Conservation (phyloP, 140 eudicot genomes). For the Stevia rebaudiana region DNA sequence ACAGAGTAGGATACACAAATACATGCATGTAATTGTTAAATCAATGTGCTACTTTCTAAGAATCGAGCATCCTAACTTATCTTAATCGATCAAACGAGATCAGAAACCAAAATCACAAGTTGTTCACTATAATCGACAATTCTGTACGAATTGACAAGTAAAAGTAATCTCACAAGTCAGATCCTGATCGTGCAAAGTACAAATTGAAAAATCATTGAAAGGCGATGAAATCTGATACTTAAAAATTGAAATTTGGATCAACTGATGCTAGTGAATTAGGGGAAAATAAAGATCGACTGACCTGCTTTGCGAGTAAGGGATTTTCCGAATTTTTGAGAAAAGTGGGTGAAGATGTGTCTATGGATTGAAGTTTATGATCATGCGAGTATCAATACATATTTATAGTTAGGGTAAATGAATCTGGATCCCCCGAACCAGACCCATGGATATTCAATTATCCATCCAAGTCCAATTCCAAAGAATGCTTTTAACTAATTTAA, state of each 20-base stretch:
- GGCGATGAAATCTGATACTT: background rate
- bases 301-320: constrained; percentile 9
- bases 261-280: background rate
- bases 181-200: background rate
- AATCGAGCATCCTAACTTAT: background rate
- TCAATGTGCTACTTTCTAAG: background rate
- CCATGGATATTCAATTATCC: background rate
- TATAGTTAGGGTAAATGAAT: constrained; percentile 22
- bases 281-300: constrained; percentile 21
- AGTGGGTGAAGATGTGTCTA: constrained; percentile 23
- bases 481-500: too few relatives aligned
- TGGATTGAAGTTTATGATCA: background rate
- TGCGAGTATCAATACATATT: background rate
- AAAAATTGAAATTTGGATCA: constrained; percentile 4
- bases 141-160: background rate
- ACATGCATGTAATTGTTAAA: constrained; percentile 19
- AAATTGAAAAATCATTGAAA: constrained; percentile 3
- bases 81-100: constrained; percentile 8
- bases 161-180: background rate
- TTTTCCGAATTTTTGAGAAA: constrained; percentile 16
- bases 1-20: background rate
- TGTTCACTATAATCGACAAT: background rate
- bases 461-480: too few relatives aligned
- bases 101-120: background rate
- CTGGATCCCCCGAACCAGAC: constrained; percentile 4